Percentiles rank a stretch among this genome's conserved stretches.
Conservation (phyloP, 2,329 filamentous ascomycete genomes). For the Pyrenochaeta sp. region DNA sequence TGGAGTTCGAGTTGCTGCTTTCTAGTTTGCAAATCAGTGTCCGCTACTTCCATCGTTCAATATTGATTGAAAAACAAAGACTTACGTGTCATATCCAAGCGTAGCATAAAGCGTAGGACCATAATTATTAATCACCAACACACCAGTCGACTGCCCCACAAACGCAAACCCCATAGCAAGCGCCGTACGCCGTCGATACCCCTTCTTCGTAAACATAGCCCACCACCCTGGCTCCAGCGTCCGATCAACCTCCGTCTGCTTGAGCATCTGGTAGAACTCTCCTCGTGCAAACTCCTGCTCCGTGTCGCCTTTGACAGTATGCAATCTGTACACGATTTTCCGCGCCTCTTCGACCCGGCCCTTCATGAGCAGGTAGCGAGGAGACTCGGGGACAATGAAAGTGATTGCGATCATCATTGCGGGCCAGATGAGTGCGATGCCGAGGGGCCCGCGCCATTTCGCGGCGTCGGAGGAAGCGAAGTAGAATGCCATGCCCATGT, state of each 20-base stretch:
- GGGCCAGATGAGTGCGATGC: slow-evolving; percentile 30
- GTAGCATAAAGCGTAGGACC: slow-evolving; percentile 31
- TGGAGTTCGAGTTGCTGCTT: slow-evolving; percentile 30
- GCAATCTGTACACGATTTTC: slow-evolving; percentile 19
- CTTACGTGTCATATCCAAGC: slow-evolving; percentile 27
- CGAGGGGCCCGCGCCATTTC: slow-evolving; percentile 37
- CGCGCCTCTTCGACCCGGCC: slow-evolving; percentile 15
- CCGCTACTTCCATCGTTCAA: background rate
- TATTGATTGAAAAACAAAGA: background rate
- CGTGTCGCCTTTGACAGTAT: slow-evolving; percentile 22
- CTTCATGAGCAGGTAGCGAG: slow-evolving; percentile 49
- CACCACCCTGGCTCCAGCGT: slow-evolving; percentile 23
- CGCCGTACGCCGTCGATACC: slow-evolving; percentile 25
- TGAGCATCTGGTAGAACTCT: slow-evolving; percentile 40
- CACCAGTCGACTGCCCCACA: slow-evolving; percentile 27
- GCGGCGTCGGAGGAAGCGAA: slow-evolving; percentile 13
- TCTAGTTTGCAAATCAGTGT: slow-evolving; percentile 2
- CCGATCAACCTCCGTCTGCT: slow-evolving; percentile 27
- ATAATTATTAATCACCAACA: slow-evolving; percentile 35
- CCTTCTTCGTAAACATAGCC: slow-evolving; percentile 31
- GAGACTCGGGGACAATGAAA: slow-evolving; percentile 35
- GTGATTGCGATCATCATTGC: slow-evolving; percentile 27
- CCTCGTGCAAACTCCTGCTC: slow-evolving; percentile 28
- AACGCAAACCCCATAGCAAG: slow-evolving; percentile 32
- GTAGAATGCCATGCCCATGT: slow-evolving; percentile 33